phyloP scores from a whole-genome alignment of 768 basidiomycete genomes.

The Terana coerulea region DNA sequence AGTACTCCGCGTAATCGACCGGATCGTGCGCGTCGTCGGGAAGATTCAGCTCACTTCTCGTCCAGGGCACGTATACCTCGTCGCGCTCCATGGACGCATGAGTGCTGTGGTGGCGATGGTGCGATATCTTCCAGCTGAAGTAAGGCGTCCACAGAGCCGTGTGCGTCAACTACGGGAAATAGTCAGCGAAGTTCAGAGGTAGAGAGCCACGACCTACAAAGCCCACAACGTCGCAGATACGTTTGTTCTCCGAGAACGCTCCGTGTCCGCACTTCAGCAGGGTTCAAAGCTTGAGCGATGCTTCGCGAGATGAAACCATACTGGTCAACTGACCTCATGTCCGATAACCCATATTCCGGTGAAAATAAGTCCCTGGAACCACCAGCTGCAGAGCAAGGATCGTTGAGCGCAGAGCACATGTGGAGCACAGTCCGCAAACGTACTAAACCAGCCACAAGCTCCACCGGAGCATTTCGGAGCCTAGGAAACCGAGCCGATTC shows the following conservation, averaged over 20 bases:
- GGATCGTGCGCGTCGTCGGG: neutral
- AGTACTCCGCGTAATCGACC: conserved; percentile 11
- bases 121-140: conserved; percentile 25
- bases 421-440: too few relatives aligned
- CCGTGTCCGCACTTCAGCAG: conserved; percentile 18
- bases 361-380: conserved; percentile 22
- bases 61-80: conserved; percentile 15
- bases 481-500: neutral
- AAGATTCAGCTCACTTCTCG: conserved; percentile 6
- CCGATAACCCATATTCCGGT: conserved; percentile 25
- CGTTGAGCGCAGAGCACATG: neutral
- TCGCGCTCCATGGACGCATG: conserved; percentile 13
- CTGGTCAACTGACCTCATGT: conserved; percentile 18
- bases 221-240: conserved; percentile 19
- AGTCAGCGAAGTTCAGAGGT: neutral
- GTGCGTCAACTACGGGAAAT: neutral
- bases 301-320: neutral
- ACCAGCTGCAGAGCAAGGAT: conserved; percentile 16
- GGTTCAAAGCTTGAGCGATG: neutral
- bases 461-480: neutral
- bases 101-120: conserved; percentile 12
- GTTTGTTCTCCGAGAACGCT: conserved; percentile 16
- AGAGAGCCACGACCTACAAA: conserved; percentile 1
- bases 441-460: conserved; percentile 2
- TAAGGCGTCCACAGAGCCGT: conserved; percentile 22